Evolutionary conservation across 23 red algal species (phyloP), one percentile per base, ranked within the genome.

Genomic region (Pyropia haitanensis): DNA sequence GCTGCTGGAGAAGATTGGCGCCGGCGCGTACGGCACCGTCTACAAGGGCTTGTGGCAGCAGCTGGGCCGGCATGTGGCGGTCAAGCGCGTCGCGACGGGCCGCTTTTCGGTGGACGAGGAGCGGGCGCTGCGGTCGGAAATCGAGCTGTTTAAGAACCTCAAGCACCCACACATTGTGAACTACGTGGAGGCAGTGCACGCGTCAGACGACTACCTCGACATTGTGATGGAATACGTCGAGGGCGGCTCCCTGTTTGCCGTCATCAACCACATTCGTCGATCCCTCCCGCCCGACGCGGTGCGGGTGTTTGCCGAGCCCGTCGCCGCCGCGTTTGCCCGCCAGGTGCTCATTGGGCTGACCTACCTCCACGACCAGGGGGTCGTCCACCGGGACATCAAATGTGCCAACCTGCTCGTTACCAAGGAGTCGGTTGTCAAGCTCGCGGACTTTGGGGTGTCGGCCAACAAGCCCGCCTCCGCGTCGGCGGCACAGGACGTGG

Each of bases 151-250:
- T 53, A 86, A 80, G 61, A 87, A 95, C 39, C 80, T 90, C 64
- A 82, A 95, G 56, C 68, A 95, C 55, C 39, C 14, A 7, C 75
- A 88, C 67, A 88, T 95, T 70, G 90, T 95, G 20, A 88, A 95
- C 56, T 95, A 95, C 63, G 19, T 88, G 28, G 90, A 88, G 56
- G 82, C 83, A 53, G 52, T 88, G 58, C 39, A 46, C 39, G 49
- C 55, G 18, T 32, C 55, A 26, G 80, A 87, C 61, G 67, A 74
- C 46, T 90, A 56, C 63, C 65, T 90, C 20, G 86, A 90, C 31
- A 95, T 95, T 64, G 80, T 95, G n/a, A 95, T 95, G 90, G 90
- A 95, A 39, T 95, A 63, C 65, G 82, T 95, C 28, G 90, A 95
- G 58, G 90, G 90, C 2, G 90, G 90, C 53, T 87, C 80, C 27